Evolutionary conservation across 2,329 filamentous ascomycete genomes (phyloP).

Genomic region (Colletotrichum cordylinicola): DNA sequence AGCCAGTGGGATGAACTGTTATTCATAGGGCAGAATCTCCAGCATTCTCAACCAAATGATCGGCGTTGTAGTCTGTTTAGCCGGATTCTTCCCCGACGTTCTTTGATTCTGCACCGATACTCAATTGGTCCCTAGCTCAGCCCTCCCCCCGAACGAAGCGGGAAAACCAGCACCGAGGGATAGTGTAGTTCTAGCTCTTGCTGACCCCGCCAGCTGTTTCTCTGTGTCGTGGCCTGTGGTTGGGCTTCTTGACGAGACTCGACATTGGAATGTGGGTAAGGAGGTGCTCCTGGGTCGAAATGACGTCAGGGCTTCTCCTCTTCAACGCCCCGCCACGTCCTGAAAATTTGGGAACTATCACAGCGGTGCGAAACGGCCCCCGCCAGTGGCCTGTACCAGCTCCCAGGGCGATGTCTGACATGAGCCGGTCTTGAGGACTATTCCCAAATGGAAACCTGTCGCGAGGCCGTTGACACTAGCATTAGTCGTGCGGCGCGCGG

Average conservation of each 20-base stretch:
- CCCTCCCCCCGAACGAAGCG: not conserved
- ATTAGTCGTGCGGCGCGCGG: not conserved
- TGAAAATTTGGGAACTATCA: not conserved
- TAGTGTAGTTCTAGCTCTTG: no score
- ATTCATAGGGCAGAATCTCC: not conserved
- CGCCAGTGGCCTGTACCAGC: not conserved
- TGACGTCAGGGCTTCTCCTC: slow-evolving; percentile 13
- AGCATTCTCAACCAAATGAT: not conserved
- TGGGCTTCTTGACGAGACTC: slow-evolving; percentile 4
- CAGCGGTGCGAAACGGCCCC: not conserved
- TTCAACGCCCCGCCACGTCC: not conserved
- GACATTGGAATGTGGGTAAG: slow-evolving; percentile 16
- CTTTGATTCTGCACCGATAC: not conserved
- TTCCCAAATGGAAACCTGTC: not conserved
- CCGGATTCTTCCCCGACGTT: not conserved
- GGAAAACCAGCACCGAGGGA: not conserved
- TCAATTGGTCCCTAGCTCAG: not conserved
- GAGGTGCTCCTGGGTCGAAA: not conserved
- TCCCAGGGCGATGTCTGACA: not conserved
- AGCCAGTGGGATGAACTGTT: slow-evolving; percentile 8
- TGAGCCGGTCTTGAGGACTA: slow-evolving; percentile 3
- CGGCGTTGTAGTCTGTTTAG: not conserved
- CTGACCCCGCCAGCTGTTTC: not conserved
- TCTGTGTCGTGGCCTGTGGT: not conserved
- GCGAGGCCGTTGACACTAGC: not conserved